Evolutionary conservation across 202 grass and related monocot species (phyloP).

Genomic region (Eragrostis tef): DNA sequence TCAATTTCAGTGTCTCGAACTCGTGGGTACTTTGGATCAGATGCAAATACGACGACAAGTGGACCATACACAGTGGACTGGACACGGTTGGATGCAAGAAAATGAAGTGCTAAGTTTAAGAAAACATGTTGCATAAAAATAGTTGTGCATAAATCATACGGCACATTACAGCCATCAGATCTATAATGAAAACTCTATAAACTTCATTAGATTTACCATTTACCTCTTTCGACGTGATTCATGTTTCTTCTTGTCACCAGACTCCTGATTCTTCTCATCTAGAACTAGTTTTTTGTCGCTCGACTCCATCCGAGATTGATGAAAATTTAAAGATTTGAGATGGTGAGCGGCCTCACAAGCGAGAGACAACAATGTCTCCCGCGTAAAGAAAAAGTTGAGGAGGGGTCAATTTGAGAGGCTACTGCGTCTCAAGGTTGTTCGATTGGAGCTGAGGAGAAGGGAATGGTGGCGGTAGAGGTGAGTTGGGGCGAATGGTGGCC

Average conservation of each 20-base stretch:
- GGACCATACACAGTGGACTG: no score
- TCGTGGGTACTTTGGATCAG: no score
- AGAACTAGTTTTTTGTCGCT: not conserved
- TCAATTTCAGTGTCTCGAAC: no score
- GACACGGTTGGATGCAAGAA: no score
- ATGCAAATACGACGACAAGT: not conserved
- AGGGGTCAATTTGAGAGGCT: not conserved
- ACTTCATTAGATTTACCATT: not conserved
- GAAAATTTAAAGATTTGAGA: not conserved
- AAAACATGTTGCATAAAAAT: not conserved
- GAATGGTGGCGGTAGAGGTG: not conserved
- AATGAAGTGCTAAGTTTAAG: no score
- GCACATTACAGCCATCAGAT: not conserved
- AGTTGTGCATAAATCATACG: not conserved
- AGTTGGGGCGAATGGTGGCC: not conserved
- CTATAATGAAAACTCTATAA: not conserved
- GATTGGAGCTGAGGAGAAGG: not conserved
- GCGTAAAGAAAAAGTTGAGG: not conserved
- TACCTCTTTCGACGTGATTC: conserved; percentile 39
- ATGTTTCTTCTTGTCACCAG: not conserved
- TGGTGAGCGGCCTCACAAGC: not conserved
- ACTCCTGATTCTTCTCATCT: not conserved
- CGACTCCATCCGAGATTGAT: not conserved
- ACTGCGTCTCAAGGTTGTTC: not conserved
- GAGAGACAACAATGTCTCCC: not conserved